Percentiles rank a stretch among this genome's conserved stretches.
phyloP scores from a whole-genome alignment of 331 rosid genomes.

The Arachis monticola region DNA sequence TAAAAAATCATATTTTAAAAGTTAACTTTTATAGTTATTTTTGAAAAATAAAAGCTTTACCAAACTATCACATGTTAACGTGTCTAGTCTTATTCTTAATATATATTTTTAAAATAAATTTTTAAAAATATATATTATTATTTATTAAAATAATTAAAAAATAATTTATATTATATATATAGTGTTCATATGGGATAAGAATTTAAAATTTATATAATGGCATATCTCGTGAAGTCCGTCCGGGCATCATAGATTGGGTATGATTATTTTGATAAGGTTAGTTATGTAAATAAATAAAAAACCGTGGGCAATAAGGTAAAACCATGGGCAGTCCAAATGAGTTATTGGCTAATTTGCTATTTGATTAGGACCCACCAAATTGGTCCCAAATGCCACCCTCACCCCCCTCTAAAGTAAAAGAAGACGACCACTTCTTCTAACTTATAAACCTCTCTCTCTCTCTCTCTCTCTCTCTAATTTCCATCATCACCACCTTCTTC shows the following conservation, averaged over 20 bases:
- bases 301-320: constrained; percentile 35
- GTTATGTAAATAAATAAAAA: constrained; percentile 41
- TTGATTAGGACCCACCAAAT: constrained; percentile 34
- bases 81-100: too few relatives aligned
- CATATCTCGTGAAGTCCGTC: too few relatives aligned
- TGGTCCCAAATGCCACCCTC: constrained; percentile 9
- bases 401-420: not conserved
- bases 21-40: too few relatives aligned
- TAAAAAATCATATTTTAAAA: too few relatives aligned
- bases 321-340: constrained; percentile 35
- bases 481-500: constrained; percentile 34
- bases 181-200: too few relatives aligned
- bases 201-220: too few relatives aligned
- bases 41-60: too few relatives aligned
- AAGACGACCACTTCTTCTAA: not conserved
- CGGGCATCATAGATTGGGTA: not conserved
- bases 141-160: too few relatives aligned
- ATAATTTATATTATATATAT: too few relatives aligned
- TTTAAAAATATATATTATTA: too few relatives aligned
- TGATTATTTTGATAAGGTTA: not conserved
- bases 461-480: constrained; percentile 17
- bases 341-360: constrained; percentile 41
- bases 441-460: constrained; percentile 28
- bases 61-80: too few relatives aligned
- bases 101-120: too few relatives aligned